Evolutionary conservation across 2,329 filamentous ascomycete species (phyloP).

Genomic region (Ceratocystiopsis minuta): DNA sequence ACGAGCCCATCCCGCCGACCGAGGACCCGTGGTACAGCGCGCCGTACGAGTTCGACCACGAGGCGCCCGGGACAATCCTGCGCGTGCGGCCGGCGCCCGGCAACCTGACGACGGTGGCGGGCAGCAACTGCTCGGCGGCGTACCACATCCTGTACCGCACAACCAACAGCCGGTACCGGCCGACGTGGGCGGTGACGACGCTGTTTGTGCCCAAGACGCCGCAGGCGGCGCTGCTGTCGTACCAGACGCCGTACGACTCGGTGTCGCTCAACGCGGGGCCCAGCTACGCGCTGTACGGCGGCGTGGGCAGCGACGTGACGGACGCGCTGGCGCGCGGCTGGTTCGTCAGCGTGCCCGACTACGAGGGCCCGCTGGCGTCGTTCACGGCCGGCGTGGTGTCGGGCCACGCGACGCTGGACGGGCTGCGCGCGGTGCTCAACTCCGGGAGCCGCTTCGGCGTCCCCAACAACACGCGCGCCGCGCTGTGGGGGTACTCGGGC

Average conservation of each 20-base stretch:
- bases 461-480: slow-evolving; percentile 15
- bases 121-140: slow-evolving; percentile 9
- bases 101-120: slow-evolving; percentile 9
- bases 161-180: slow-evolving; percentile 16
- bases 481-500: slow-evolving; percentile 36
- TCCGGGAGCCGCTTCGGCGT: slow-evolving; percentile 12
- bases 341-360: slow-evolving; percentile 27
- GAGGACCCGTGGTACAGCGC: slow-evolving; percentile 18
- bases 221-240: slow-evolving; percentile 18
- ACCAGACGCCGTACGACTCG: slow-evolving; percentile 23
- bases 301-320: slow-evolving; percentile 13
- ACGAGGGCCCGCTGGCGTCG: slow-evolving; percentile 22
- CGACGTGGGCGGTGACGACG: slow-evolving; percentile 22
- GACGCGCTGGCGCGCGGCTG: slow-evolving; percentile 23
- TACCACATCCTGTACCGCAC: slow-evolving; percentile 23
- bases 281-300: slow-evolving; percentile 17
- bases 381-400: slow-evolving; percentile 23
- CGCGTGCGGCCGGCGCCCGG: slow-evolving; percentile 14
- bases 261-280: slow-evolving; percentile 20
- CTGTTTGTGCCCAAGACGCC: slow-evolving; percentile 14
- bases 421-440: slow-evolving; percentile 21
- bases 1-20: slow-evolving; percentile 13
- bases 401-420: slow-evolving; percentile 25
- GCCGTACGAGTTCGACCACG: slow-evolving; percentile 13
- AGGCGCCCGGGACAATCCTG: slow-evolving; percentile 14